Conservation (phyloP, 768 basidiomycete species). For the Tricholoma saponaceum region DNA sequence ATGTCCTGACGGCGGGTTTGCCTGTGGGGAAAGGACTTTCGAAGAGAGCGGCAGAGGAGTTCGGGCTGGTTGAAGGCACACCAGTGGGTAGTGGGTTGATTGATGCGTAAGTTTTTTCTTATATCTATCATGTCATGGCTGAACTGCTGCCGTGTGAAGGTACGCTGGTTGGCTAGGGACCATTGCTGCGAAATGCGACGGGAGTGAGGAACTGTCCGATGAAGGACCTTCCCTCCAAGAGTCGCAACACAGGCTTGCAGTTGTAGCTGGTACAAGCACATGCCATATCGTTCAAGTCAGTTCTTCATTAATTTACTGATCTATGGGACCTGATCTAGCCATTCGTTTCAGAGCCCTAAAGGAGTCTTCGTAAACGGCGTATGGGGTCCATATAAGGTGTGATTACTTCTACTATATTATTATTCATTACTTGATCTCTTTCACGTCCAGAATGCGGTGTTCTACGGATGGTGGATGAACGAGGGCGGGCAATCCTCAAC, state of each 20-base stretch:
- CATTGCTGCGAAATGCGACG: slow-evolving; percentile 71
- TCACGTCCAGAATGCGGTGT: slow-evolving; percentile 65
- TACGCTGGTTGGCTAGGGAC: slow-evolving; percentile 99
- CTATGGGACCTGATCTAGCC: neutral
- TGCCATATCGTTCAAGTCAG: slow-evolving; percentile 88
- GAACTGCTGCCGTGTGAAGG: slow-evolving; percentile 26
- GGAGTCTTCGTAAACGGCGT: slow-evolving; percentile 88
- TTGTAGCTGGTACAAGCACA: slow-evolving; percentile 93
- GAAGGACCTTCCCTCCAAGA: slow-evolving; percentile 64
- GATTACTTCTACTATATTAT: neutral
- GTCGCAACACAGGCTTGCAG: slow-evolving; percentile 79
- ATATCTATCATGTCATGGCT: neutral
- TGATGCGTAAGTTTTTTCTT: slow-evolving; percentile 65
- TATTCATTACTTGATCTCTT: slow-evolving; percentile 1
- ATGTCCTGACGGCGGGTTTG: slow-evolving; percentile 76
- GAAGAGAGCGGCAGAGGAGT: slow-evolving; percentile 72
- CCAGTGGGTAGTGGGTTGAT: slow-evolving; percentile 94
- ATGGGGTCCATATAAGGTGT: slow-evolving; percentile 85
- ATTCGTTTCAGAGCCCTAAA: slow-evolving; percentile 55
- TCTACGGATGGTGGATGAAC: slow-evolving; percentile 99
- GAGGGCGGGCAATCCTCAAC: slow-evolving; percentile 99
- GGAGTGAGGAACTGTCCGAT: slow-evolving; percentile 47
- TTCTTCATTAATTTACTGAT: neutral
- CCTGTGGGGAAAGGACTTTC: slow-evolving; percentile 85
- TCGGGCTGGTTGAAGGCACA: slow-evolving; percentile 82